Conservation (phyloP, 139 green algal genomes). For the Haematococcus sp. region DNA sequence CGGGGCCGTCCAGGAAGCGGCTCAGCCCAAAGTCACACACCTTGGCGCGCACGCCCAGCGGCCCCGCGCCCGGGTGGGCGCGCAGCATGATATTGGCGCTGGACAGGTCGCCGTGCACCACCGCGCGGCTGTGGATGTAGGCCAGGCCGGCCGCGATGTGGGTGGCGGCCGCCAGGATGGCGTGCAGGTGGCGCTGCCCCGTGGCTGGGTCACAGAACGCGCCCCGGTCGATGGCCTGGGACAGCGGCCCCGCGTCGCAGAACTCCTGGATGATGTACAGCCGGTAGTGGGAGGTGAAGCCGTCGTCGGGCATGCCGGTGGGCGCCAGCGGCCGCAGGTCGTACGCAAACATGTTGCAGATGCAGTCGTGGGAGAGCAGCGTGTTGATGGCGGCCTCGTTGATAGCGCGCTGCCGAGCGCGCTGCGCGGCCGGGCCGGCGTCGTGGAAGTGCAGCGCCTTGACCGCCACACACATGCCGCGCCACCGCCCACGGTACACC, state of each 20-base stretch:
- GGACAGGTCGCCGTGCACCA: conserved; percentile 13
- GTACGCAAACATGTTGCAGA: conserved; percentile 30
- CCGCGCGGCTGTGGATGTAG: conserved; percentile 13
- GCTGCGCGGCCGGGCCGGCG: conserved; percentile 3
- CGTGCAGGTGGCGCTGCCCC: neutral
- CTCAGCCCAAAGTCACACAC: conserved; percentile 34
- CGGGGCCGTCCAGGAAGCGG: conserved; percentile 13
- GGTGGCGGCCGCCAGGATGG: neutral
- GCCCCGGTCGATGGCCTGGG: conserved; percentile 12
- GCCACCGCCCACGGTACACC: conserved; percentile 23
- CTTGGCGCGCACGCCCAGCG: conserved; percentile 13
- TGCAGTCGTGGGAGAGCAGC: conserved; percentile 34
- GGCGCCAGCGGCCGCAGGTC: conserved; percentile 4
- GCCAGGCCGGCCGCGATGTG: neutral
- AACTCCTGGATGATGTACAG: conserved; percentile 40
- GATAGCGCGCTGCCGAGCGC: conserved; percentile 16
- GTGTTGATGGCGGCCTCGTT: conserved; percentile 35
- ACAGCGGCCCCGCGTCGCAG: conserved; percentile 14
- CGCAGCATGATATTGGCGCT: conserved; percentile 13
- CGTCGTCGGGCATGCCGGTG: conserved; percentile 3
- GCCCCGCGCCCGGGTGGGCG: neutral
- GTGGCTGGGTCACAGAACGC: conserved; percentile 4
- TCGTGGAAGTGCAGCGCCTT: conserved; percentile 39
- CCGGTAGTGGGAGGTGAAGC: neutral
- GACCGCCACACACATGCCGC: conserved; percentile 26